Conservation (phyloP, 805 yeast species). For the Myxozyma nipponensis region DNA sequence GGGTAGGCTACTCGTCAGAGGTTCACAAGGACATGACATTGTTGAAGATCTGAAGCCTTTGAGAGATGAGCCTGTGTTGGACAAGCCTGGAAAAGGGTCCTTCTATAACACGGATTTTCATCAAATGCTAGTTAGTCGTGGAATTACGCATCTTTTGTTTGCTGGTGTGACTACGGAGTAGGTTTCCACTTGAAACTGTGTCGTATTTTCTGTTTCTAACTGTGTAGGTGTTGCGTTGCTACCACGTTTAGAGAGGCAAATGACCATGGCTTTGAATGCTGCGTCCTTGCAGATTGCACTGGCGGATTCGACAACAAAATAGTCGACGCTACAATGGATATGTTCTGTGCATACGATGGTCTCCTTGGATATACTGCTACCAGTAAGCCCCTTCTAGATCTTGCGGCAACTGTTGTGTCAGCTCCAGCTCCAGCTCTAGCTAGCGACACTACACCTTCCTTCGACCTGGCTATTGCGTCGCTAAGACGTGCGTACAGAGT, state of each 20-base stretch:
- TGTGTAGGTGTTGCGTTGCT: conserved; percentile 35
- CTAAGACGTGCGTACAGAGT: conserved; percentile 19
- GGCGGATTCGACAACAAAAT: conserved; percentile 30
- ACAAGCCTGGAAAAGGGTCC: conserved; percentile 40
- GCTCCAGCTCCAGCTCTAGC: background rate
- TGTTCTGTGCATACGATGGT: conserved; percentile 32
- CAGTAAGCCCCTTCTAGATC: conserved; percentile 24
- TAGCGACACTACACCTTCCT: background rate
- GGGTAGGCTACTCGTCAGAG: conserved; percentile 36
- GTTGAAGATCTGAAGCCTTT: conserved; percentile 36
- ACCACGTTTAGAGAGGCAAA: conserved; percentile 38
- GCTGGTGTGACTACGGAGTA: conserved; percentile 38
- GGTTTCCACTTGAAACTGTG: no score
- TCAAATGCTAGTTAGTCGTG: conserved; percentile 34
- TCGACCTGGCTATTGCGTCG: conserved; percentile 14
- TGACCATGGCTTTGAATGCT: conserved; percentile 37
- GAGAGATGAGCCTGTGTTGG: conserved; percentile 33
- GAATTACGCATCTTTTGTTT: conserved; percentile 34
- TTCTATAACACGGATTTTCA: conserved; percentile 37
- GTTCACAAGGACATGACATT: conserved; percentile 37
- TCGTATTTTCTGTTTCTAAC: background rate
- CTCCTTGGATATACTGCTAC: conserved; percentile 30
- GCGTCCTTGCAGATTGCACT: conserved; percentile 32
- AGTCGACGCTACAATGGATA: conserved; percentile 25
- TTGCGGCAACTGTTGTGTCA: conserved; percentile 17